A percentile compares a stretch with the other conserved stretches of the same genome.
phyloP scores from a whole-genome alignment of 441 rosid genomes.

The Gossypium gossypioides region DNA sequence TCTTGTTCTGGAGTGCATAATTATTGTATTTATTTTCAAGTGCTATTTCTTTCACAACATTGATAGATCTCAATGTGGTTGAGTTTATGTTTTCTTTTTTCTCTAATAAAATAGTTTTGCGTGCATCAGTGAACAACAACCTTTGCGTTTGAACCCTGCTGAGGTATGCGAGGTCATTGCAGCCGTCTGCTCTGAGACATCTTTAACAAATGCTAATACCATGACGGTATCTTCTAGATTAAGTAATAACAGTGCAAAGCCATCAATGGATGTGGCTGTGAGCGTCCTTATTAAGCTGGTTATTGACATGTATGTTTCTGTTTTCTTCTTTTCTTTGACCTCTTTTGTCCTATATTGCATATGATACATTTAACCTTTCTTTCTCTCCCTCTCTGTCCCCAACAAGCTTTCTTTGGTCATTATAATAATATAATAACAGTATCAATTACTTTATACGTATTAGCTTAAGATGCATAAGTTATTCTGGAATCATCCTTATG shows the following conservation, averaged over 20 bases:
- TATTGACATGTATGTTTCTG: slow-evolving; percentile 76
- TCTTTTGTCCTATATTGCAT: slow-evolving; percentile 3
- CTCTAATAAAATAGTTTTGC: slow-evolving; percentile 21
- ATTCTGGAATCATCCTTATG: neutral
- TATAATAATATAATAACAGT: neutral
- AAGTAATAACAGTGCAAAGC: slow-evolving; percentile 70
- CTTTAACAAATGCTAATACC: slow-evolving; percentile 47
- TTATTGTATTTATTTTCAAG: slow-evolving; percentile 10
- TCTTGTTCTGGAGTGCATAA: neutral
- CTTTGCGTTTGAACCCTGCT: slow-evolving; percentile 68
- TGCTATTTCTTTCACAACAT: neutral
- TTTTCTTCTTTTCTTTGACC: slow-evolving; percentile 10
- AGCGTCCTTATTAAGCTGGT: slow-evolving; percentile 96
- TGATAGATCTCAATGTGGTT: neutral
- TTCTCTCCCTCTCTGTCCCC: neutral
- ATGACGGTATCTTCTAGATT: slow-evolving; percentile 73
- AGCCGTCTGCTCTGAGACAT: slow-evolving; percentile 85
- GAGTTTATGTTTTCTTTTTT: neutral
- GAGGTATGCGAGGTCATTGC: slow-evolving; percentile 95
- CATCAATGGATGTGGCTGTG: slow-evolving; percentile 93
- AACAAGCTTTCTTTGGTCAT: neutral
- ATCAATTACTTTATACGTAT: neutral
- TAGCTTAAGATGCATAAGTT: neutral
- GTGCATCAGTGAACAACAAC: slow-evolving; percentile 86
- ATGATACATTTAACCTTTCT: neutral